phyloP scores from a whole-genome alignment of 1,284 basidiomycete genomes.

The Sanguinoderma infundibulare region DNA sequence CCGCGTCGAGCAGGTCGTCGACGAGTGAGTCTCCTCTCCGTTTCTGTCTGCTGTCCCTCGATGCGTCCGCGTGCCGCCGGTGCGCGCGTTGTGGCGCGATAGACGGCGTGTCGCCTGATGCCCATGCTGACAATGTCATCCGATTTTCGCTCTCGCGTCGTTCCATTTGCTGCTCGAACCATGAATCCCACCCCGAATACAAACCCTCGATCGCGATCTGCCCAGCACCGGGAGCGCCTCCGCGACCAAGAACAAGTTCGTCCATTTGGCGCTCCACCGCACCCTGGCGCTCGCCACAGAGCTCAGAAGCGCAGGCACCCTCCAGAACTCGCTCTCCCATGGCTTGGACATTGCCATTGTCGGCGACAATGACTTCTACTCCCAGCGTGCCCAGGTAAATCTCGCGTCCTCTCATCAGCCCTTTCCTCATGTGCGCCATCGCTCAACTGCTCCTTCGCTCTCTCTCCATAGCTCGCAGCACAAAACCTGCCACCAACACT shows the following conservation, averaged over 20 bases:
- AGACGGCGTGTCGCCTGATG: not conserved
- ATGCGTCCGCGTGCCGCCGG: not conserved
- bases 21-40: constrained; percentile 43
- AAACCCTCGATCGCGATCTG: not conserved
- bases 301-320: constrained; percentile 48
- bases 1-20: constrained; percentile 47
- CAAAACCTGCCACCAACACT: constrained; percentile 63
- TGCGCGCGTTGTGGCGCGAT: not conserved
- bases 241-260: constrained; percentile 81
- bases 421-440: not conserved
- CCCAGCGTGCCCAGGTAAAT: constrained; percentile 83
- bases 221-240: constrained; percentile 24
- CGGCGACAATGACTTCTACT: constrained; percentile 98
- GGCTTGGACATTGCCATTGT: constrained; percentile 82
- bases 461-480: constrained; percentile 59
- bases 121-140: not conserved
- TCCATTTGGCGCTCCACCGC: constrained; percentile 84
- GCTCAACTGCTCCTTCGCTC: not conserved
- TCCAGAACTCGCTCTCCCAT: constrained; percentile 49
- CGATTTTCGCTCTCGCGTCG: not conserved
- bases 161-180: not conserved
- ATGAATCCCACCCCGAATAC: not conserved
- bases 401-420: not conserved
- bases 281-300: constrained; percentile 73
- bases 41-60: not conserved